Evolutionary conservation across 176 grass and related monocot genomes (phyloP), one percentile per base, ranked within the genome.

Genomic region (Saccharum officinarum): DNA sequence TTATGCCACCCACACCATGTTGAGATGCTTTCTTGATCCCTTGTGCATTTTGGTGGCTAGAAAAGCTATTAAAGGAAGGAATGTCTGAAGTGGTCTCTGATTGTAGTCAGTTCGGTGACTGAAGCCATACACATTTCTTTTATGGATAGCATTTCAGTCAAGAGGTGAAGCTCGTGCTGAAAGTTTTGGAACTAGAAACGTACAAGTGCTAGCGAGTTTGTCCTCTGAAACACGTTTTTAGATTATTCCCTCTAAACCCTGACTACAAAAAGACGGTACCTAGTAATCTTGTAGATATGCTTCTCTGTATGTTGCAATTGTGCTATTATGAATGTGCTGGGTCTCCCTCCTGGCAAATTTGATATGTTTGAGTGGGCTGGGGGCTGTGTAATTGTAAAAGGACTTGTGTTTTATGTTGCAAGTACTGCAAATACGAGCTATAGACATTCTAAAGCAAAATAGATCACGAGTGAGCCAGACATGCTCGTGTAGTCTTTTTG

Each of bases 11-110:
- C 80, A 3, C 6, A 44, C 12, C 30, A 75, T 7, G 69, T 54
- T 84, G 69, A 87, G 62, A 80, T 79, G 16, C 25, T 84, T 76
- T 87, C 75, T 76, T 91, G 85, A 87, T 80, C 62, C 52, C 37
- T 40, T 68, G 72, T n/a, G 13, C 64, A 65, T 44, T 39, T 86
- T 50, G 31, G n/a, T 75, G 13, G 16, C 59, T 79, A 80, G 28
- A 84, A 60, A 23, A 37, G 11, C 10, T 75, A 60, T 71, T 36
- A 22, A 37, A n/a, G 64, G 26, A 30, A 69, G n/a, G 41, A 67
- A 73, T 73, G 71, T 59, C 42, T 61, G 46, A 26, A 46, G 38
- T 34, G 40, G 20, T 34, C 47, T 71, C 13, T n/a, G 38, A 18
- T 77, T 40, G 36, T 67, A 69, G 30, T 47, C 2, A 57, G 44